Evolutionary conservation across 768 basidiomycete species (phyloP), one percentile per base, ranked within the genome.

Genomic region (Lentinula detonsa): DNA sequence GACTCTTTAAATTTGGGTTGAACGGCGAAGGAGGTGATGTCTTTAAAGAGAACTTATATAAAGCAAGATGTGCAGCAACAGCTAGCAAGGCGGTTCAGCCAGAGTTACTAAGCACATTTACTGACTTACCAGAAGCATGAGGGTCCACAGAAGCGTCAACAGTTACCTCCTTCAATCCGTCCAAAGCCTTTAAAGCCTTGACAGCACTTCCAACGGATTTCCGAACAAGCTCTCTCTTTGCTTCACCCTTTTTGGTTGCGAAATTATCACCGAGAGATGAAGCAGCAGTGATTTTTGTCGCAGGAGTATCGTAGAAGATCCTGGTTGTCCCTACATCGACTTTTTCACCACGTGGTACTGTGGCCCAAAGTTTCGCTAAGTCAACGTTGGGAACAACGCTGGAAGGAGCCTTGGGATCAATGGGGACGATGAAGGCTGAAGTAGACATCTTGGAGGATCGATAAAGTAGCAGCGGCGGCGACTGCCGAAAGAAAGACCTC

Each of bases 1-100:
- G 72, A 34, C 83, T 78, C 57, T 74, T 79, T 56, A 82, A 73
- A 57, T 82, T 82, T 9, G 87, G 85, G 67, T 90, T 82, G 73
- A 87, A 89, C 1, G 72, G 71, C 11, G 87, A 89, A 3, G 84
- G 82, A 4, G 86, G 84, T 1, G 78, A 77, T 0, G 91, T 94
- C 72, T 93, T 91, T 65, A 95, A 75, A 0, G 86, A 83, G 69
- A 94, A 93, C 64, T 85, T 83, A 73, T 88, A 91, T 48, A 81
- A 67, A 5, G 89, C 88, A 63, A 95, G 77, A 65, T 91, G 80
- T 2, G 93, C 85, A 4, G 86, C 91, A 53, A 92, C 90, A 48
- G 92, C 91, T 88, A 34, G 18, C 5, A 64, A 52, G 62, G 46
- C 42, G 3, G 42, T 23, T 48, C 9, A 23, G 21, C 11, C 62